Conservation (phyloP, 106 monocot genomes). For the Vanilla planifolia region DNA sequence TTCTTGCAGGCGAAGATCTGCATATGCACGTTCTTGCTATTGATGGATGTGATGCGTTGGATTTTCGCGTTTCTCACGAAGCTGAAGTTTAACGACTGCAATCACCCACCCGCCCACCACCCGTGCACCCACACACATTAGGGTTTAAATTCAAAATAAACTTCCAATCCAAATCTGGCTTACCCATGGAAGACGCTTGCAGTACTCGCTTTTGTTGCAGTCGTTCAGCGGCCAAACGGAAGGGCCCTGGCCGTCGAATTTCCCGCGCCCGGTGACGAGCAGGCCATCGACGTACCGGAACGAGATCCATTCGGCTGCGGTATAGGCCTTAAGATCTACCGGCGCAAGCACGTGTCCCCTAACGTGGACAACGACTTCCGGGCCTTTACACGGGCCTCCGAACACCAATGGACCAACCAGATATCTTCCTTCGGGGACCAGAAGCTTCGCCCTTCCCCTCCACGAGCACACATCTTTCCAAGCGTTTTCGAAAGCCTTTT, state of each 20-base stretch:
- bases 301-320: neutral
- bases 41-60: slow-evolving; percentile 6
- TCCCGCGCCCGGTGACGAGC: slow-evolving; percentile 1
- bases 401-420: neutral
- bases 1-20: slow-evolving; percentile 12
- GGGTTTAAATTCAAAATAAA: neutral
- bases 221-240: slow-evolving; percentile 2
- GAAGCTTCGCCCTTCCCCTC: neutral
- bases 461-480: neutral
- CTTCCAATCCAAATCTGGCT: neutral
- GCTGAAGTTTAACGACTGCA: slow-evolving; percentile 26
- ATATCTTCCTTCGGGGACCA: slow-evolving; percentile 3
- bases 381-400: slow-evolving; percentile 8
- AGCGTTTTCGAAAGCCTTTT: slow-evolving; percentile 6
- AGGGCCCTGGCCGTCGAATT: slow-evolving; percentile 12
- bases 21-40: slow-evolving; percentile 39
- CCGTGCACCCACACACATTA: neutral
- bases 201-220: neutral
- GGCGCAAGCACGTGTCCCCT: slow-evolving; percentile 5
- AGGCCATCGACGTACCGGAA: slow-evolving; percentile 8
- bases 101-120: too few species aligned
- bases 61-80: slow-evolving; percentile 19
- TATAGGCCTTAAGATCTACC: neutral
- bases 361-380: neutral
- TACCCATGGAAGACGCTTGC: slow-evolving; percentile 8